Conservation (phyloP, 768 basidiomycete species). For the Termitomyces sp. region DNA sequence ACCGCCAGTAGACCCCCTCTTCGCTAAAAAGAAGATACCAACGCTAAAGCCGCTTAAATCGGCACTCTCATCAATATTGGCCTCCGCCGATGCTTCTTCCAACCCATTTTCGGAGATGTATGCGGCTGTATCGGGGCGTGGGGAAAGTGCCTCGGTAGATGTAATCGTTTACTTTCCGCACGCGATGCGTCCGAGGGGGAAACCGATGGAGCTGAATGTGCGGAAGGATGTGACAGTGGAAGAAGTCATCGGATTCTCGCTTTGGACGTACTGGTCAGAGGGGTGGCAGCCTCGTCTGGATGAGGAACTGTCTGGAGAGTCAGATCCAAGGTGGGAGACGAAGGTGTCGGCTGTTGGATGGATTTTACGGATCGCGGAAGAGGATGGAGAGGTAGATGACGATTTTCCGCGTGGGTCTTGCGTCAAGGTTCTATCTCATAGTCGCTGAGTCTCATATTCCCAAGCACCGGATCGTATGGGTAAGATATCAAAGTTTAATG, state of each 20-base stretch:
- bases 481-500: slow-evolving; percentile 82
- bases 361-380: slow-evolving; percentile 91
- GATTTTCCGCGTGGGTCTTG: slow-evolving; percentile 80
- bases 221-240: slow-evolving; percentile 88
- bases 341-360: slow-evolving; percentile 78
- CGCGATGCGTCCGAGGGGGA: slow-evolving; percentile 52
- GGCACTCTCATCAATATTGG: slow-evolving; percentile 69
- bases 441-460: slow-evolving; percentile 5
- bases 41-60: slow-evolving; percentile 46
- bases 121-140: slow-evolving; percentile 76
- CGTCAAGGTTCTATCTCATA: not conserved
- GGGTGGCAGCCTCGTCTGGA: slow-evolving; percentile 74
- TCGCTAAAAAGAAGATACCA: slow-evolving; percentile 45
- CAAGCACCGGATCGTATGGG: slow-evolving; percentile 88
- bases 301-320: slow-evolving; percentile 52
- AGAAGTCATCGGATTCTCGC: slow-evolving; percentile 89
- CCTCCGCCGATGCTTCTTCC: slow-evolving; percentile 53
- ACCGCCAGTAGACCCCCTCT: slow-evolving; percentile 29
- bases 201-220: slow-evolving; percentile 68
- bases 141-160: slow-evolving; percentile 52
- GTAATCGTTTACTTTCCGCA: slow-evolving; percentile 86
- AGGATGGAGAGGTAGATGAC: slow-evolving; percentile 97
- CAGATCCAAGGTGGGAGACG: slow-evolving; percentile 53
- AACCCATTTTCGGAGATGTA: slow-evolving; percentile 91
- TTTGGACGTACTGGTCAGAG: slow-evolving; percentile 94